phyloP scores from a whole-genome alignment of 1,284 basidiomycete species.

The Rhizoctonia solani region DNA sequence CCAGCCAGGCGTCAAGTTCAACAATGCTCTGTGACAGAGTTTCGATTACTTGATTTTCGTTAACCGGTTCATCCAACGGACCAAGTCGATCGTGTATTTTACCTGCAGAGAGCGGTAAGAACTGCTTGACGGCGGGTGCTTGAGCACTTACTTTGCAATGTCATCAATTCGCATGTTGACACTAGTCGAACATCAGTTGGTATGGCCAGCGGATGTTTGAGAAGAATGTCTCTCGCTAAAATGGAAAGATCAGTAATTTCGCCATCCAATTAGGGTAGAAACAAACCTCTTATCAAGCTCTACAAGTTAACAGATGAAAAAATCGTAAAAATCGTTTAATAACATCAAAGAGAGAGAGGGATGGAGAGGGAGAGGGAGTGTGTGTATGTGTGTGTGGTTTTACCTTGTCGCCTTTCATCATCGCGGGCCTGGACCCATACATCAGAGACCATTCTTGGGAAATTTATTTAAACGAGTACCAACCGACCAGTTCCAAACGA shows the following conservation, averaged over 20 bases:
- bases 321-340: no score
- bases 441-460: slow-evolving; percentile 6
- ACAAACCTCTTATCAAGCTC: slow-evolving; percentile 1
- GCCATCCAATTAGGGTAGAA: background rate
- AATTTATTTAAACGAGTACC: slow-evolving; percentile 33
- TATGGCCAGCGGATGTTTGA: slow-evolving; percentile 39
- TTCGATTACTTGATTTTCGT: slow-evolving; percentile 36
- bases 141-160: slow-evolving; percentile 38
- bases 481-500: slow-evolving; percentile 40
- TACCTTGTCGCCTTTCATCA: slow-evolving; percentile 40
- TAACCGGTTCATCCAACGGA: slow-evolving; percentile 31
- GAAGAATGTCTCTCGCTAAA: slow-evolving; percentile 37
- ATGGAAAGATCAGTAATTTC: background rate
- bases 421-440: slow-evolving; percentile 36
- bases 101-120: slow-evolving; percentile 11
- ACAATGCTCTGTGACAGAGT: slow-evolving; percentile 36
- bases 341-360: background rate
- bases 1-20: slow-evolving; percentile 39
- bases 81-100: slow-evolving; percentile 37
- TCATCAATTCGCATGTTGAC: slow-evolving; percentile 40
- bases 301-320: background rate
- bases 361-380: background rate
- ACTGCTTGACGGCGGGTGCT: no score
- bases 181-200: slow-evolving; percentile 39
- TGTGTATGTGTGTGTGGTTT: slow-evolving; percentile 2